Conservation (phyloP, 352 stramenopile species). For the Phytopythium delawarense region DNA sequence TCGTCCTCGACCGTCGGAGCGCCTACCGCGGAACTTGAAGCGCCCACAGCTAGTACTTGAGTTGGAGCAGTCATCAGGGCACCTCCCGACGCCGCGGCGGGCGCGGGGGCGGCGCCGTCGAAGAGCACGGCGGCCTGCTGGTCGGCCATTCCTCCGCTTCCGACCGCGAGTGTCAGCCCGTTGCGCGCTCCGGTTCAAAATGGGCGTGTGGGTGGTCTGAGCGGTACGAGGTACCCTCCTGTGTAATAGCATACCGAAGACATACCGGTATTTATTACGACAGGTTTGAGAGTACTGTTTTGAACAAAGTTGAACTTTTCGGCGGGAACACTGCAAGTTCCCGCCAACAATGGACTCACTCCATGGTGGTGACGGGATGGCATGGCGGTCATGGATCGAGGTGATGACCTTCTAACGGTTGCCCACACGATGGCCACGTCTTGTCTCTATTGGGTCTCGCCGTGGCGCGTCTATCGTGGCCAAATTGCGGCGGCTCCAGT, state of each 20-base stretch:
- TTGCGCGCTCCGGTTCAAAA: conserved; percentile 4
- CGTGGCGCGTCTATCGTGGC: background rate
- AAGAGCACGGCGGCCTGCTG: background rate
- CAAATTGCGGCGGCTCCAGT: background rate
- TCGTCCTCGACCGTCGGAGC: conserved; percentile 3
- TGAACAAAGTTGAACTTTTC: no score
- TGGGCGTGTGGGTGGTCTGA: background rate
- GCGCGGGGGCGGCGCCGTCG: background rate
- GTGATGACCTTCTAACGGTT: no score
- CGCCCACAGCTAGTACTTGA: background rate
- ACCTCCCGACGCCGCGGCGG: background rate
- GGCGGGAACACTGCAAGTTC: no score
- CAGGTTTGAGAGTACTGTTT: background rate
- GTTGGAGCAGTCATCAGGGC: background rate
- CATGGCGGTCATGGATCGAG: no score
- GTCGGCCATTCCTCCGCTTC: background rate
- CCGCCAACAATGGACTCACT: no score
- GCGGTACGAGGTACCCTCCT: conserved; percentile 5
- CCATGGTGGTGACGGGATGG: no score
- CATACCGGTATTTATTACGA: background rate
- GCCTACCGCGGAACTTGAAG: background rate
- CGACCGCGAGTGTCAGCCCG: background rate
- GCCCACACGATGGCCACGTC: no score
- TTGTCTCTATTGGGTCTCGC: no score
- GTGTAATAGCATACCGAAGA: background rate